Evolutionary conservation across 116 monocot genomes (phyloP).

Genomic region (Phalaenopsis hybrid): DNA sequence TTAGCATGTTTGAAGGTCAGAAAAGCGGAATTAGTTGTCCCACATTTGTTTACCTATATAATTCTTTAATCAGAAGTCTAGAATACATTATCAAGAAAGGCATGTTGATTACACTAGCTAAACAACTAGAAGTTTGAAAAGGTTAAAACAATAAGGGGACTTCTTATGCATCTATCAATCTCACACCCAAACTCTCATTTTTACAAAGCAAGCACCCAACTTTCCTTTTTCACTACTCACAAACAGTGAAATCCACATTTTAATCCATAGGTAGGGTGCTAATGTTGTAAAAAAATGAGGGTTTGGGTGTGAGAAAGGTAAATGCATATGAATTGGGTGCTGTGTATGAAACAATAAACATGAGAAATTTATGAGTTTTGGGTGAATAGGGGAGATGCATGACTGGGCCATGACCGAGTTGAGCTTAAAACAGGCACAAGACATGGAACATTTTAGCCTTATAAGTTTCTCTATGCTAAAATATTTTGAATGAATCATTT

Average conservation of each 20-base stretch:
- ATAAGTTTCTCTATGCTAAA: neutral
- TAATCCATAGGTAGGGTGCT: too few relatives aligned
- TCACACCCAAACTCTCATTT: too few relatives aligned
- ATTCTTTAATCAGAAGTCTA: neutral
- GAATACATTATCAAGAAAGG: neutral
- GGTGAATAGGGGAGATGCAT: neutral
- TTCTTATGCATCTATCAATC: too few relatives aligned
- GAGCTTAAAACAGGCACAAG: neutral
- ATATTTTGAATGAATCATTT: neutral
- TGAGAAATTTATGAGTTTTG: neutral
- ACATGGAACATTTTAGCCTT: neutral
- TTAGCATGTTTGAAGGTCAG: too few relatives aligned
- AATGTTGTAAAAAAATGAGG: too few relatives aligned
- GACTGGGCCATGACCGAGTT: neutral
- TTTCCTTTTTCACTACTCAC: too few relatives aligned
- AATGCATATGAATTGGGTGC: too few relatives aligned
- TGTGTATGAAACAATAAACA: neutral
- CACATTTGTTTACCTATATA: slow-evolving; percentile 67
- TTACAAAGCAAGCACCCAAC: too few relatives aligned
- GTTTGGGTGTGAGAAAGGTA: too few relatives aligned
- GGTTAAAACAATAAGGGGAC: neutral
- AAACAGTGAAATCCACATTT: too few relatives aligned
- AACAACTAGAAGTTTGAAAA: neutral
- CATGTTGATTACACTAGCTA: neutral
- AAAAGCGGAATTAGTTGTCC: too few relatives aligned